phyloP scores from a whole-genome alignment of 164 flowering plant genomes.

The Platanus orientalis region DNA sequence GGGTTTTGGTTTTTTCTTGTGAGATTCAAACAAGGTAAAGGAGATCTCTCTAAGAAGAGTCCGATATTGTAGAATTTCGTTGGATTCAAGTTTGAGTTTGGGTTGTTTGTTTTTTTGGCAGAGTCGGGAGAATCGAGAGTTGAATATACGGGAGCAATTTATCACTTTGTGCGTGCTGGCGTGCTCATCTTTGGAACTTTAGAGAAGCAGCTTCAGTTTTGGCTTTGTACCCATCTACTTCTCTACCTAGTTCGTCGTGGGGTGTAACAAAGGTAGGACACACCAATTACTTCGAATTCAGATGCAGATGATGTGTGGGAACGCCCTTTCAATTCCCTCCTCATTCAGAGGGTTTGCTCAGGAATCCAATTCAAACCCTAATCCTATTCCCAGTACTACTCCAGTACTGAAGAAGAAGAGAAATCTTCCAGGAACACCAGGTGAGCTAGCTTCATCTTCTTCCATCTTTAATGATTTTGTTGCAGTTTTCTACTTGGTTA shows the following conservation, averaged over 20 bases:
- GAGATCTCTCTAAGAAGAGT: conserved; percentile 30
- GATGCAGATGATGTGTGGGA: conserved; percentile 41
- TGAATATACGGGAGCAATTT: conserved; percentile 18
- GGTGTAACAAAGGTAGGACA: background rate
- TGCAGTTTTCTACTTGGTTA: background rate
- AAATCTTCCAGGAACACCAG: conserved; percentile 24
- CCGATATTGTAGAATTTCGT: conserved; percentile 19
- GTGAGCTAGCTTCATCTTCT: background rate
- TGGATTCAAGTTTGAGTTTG: conserved; percentile 23
- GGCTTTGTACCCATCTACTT: conserved; percentile 5
- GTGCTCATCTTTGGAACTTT: background rate
- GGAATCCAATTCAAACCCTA: conserved; percentile 15
- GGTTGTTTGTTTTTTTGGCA: conserved; percentile 10
- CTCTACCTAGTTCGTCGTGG: conserved; percentile 3
- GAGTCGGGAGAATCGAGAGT: conserved; percentile 15
- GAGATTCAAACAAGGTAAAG: conserved; percentile 27
- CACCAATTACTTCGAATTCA: background rate
- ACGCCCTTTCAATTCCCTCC: conserved; percentile 35
- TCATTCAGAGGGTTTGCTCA: conserved; percentile 21
- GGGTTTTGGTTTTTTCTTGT: conserved; percentile 39
- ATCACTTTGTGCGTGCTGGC: background rate
- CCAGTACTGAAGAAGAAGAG: conserved; percentile 16
- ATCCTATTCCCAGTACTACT: background rate
- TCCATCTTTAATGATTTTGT: background rate
- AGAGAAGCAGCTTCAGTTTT: conserved; percentile 5